Evolutionary conservation across 208 protist species (phyloP), one percentile per base, ranked within the genome.

Genomic region (Leptomonas pyrrhocoris): DNA sequence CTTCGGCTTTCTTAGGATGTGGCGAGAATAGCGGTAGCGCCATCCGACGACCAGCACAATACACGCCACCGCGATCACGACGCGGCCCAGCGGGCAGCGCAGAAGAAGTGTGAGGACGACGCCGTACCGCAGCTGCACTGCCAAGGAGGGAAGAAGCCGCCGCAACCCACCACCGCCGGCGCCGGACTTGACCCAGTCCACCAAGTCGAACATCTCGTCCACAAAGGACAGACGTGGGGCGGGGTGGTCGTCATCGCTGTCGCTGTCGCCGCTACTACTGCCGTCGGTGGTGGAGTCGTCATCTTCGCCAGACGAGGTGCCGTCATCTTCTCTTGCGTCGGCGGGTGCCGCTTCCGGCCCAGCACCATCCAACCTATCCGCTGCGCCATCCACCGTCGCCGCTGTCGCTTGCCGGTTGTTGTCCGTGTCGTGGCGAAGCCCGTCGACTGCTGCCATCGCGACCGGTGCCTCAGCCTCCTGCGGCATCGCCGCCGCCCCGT

Each of bases 11-110:
- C 45, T 27, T 36, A 93, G 66, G 2, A 62, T 51, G 64, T 86
- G 82, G 31, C 75, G 63, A 23, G 70, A 51, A 46, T 80, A 71
- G 18, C 38, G 28, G 43, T 50, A 69, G 16, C 83, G 77, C 82
- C 83, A 81, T 27, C 64, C 45, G 2, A 80, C 42, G 2, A 70
- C 49, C 21, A 73, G 30, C 3, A 72, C 36, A 0, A 73, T 19
- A 6, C 79, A 48, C 4, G 51, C 63, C 9, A 77, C 40, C 9
- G 59, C 46, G 6, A 79, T 12, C 18, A 50, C 38, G 13, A 54
- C 59, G 16, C 77, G 51, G 9, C 81, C 75, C n/a, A 67, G 45
- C 7, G 78, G 23, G 13, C 71, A 62, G 48, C 74, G 65, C 36
- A 85, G 28, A 8, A 77, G 25, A 27, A 89, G 51, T 7, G 79